These are phyloP conservation scores for Quercus lobata DNA, from an alignment of 331 rosid species.

Conservation along the genomic window DNA sequence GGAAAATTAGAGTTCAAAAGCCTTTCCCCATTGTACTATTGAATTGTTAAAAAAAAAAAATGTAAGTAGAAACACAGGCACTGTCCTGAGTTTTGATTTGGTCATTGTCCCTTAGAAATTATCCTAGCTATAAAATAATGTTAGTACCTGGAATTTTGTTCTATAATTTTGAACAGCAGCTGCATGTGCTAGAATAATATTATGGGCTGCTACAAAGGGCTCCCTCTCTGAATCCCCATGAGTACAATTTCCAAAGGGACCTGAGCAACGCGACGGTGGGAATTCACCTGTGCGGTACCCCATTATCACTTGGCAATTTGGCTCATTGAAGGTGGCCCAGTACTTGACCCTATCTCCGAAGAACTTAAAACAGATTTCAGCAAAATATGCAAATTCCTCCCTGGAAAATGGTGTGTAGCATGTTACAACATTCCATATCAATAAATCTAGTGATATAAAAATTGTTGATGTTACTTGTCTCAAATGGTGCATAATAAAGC, in stretches of 20 bases:
- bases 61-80: too few relatives aligned
- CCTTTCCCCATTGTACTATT: too few relatives aligned
- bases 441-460: too few relatives aligned
- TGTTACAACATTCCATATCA: too few relatives aligned
- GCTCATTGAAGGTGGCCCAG: constrained; percentile 75
- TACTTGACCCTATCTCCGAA: constrained; percentile 70
- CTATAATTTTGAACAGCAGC: constrained; percentile 54
- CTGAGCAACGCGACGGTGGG: constrained; percentile 66
- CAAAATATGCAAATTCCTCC: constrained; percentile 59
- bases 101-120: too few relatives aligned
- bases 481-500: too few relatives aligned
- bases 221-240: constrained; percentile 59
- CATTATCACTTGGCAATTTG: constrained; percentile 31
- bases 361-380: constrained; percentile 47
- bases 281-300: constrained; percentile 42
- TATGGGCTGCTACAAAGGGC: constrained; percentile 67
- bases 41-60: too few relatives aligned
- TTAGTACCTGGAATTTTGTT: constrained; percentile 58
- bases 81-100: too few relatives aligned
- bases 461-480: too few relatives aligned
- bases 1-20: too few relatives aligned
- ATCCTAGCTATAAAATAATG: too few relatives aligned
- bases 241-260: constrained; percentile 49
- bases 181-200: constrained; percentile 62
- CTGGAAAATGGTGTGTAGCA: constrained; percentile 16